Evolutionary conservation across 495 filamentous ascomycete genomes (phyloP), one percentile per base, ranked within the genome.

Genomic region (Opeltia flavorubescens): DNA sequence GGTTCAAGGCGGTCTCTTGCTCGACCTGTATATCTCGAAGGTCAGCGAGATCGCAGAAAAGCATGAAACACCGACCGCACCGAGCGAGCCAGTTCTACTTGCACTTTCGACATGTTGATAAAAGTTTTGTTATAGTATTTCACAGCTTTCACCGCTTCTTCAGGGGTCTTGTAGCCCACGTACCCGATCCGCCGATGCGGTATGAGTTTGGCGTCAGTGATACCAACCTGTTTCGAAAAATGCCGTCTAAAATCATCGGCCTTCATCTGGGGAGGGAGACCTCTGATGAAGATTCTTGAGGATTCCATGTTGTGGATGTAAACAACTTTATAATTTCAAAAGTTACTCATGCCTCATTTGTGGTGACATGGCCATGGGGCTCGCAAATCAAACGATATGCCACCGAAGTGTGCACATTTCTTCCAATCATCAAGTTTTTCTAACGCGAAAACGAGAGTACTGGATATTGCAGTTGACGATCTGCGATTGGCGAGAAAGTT

Each of bases 61-160:
- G 25, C 26, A 26, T 21, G 38, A n/a, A n/a, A n/a, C 30, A 9
- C 30, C 8, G 18, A 41, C 44, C 28, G 27, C 30, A 51, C 47
- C 52, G 91, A 81, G 54, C 78, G 79, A 52, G 91, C 93, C 59
- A 95, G 68, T 69, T 96, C 93, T 54, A 95, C 91, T 23, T 63
- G 67, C 53, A 99, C 85, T 75, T 78, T 91, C n/a, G 88, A 93
- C 88, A 94, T 93, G 50, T 87, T 85, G 51, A 98, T 84, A 63
- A 88, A 98, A 50, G 88, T 76, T 57, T 77, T 84, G 67, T 99
- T 88, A 75, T 95, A 94, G 66, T 94, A 94, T 57, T 84, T 85
- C 51, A 89, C 83, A 40, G 91, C 91, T 54, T 77, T 72, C 36
- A 71, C 65, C 41, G 91, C 91, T 54, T 83, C 83, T 50, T 89